Conservation (phyloP, 208 protist genomes). For the Leishmania mexicana region DNA sequence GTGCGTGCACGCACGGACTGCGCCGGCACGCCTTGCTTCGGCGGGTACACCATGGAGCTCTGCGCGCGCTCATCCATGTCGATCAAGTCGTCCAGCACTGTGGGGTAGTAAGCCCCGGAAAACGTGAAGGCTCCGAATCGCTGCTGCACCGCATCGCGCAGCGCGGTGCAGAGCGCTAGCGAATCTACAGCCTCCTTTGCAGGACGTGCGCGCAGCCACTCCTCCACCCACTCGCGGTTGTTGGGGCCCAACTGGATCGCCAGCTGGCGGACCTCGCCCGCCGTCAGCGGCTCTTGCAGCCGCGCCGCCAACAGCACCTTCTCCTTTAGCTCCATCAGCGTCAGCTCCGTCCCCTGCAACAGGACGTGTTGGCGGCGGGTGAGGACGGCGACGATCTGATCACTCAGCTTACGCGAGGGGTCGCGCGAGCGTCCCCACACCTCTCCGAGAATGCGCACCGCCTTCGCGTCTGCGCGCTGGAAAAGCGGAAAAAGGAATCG, state of each 20-base stretch:
- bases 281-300: slow-evolving; percentile 44
- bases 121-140: slow-evolving; percentile 34
- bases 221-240: slow-evolving; percentile 35
- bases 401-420: slow-evolving; percentile 38
- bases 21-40: slow-evolving; percentile 13
- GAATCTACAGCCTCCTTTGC: slow-evolving; percentile 9
- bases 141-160: slow-evolving; percentile 33
- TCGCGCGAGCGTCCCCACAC: slow-evolving; percentile 31
- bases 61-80: slow-evolving; percentile 56
- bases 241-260: slow-evolving; percentile 36
- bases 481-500: slow-evolving; percentile 27
- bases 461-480: slow-evolving; percentile 25
- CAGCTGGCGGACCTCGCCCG: slow-evolving; percentile 34
- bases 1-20: slow-evolving; percentile 34
- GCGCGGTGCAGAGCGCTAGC: slow-evolving; percentile 24
- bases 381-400: slow-evolving; percentile 51
- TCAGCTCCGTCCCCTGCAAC: slow-evolving; percentile 45
- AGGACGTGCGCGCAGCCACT: slow-evolving; percentile 10
- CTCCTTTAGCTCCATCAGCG: slow-evolving; percentile 59
- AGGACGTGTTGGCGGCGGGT: slow-evolving; percentile 46
- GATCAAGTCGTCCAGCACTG: slow-evolving; percentile 62
- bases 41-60: slow-evolving; percentile 20
- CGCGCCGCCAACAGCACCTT: slow-evolving; percentile 50
- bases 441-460: slow-evolving; percentile 22
- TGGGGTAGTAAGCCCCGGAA: slow-evolving; percentile 49